Conservation (phyloP, 371 early-diverging fungal species). For the Mortierella sp. region DNA sequence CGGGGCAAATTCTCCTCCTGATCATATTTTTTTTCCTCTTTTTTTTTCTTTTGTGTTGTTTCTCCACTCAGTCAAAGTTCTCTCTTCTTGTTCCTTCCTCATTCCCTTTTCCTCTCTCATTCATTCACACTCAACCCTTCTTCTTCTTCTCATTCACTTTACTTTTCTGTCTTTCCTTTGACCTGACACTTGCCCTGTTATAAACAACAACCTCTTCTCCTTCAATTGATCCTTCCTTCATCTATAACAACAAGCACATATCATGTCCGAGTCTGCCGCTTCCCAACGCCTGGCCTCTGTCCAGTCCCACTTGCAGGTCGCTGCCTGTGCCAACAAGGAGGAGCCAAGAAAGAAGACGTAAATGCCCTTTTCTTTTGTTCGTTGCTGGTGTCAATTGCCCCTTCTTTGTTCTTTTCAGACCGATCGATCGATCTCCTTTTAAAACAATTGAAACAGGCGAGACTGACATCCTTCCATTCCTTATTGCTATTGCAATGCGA, state of each 20-base stretch:
- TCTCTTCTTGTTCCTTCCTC: neutral
- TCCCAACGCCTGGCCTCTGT: constrained; percentile 51
- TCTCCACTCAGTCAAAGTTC: constrained; percentile 9
- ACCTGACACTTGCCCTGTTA: neutral
- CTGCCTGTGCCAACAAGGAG: constrained; percentile 38
- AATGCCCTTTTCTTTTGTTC: neutral
- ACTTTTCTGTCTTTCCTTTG: neutral
- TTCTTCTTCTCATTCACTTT: neutral
- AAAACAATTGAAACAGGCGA: neutral
- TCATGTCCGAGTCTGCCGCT: constrained; percentile 51
- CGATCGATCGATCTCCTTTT: neutral
- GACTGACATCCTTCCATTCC: neutral
- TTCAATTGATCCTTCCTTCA: neutral
- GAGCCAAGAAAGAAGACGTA: constrained; percentile 56
- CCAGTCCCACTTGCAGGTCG: constrained; percentile 53
- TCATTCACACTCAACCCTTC: constrained; percentile 7
- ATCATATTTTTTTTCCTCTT: neutral
- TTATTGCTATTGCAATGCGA: neutral
- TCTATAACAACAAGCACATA: neutral
- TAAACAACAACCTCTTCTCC: neutral
- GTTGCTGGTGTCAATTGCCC: neutral
- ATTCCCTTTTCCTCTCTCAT: neutral
- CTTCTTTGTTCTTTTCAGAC: neutral
- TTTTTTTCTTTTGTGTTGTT: constrained; percentile 1
- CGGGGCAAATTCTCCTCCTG: constrained; percentile 6